phyloP scores from a whole-genome alignment of 83 land plant genomes.

The Isoetes engelmannii region DNA sequence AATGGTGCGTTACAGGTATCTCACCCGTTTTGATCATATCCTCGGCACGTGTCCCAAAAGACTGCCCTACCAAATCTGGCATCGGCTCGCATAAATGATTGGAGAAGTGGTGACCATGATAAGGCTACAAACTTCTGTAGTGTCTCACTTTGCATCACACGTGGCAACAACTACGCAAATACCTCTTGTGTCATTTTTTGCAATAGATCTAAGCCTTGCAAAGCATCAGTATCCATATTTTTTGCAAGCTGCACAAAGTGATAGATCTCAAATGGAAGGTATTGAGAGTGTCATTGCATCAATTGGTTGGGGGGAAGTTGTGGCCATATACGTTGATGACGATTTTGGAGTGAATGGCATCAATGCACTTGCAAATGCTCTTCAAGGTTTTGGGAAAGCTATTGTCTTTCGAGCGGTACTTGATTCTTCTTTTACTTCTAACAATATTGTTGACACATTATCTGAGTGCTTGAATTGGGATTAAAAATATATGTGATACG shows the following conservation, averaged over 20 bases:
- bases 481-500: conserved; percentile 49
- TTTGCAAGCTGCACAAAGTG: conserved; percentile 55
- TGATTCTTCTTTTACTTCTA: conserved; percentile 29
- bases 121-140: conserved; percentile 62
- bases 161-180: conserved; percentile 51
- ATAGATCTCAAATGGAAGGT: conserved; percentile 57
- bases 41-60: too few relatives aligned
- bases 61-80: too few relatives aligned
- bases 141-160: conserved; percentile 60
- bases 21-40: too few relatives aligned
- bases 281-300: conserved; percentile 44
- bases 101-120: conserved; percentile 52
- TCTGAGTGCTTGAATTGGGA: conserved; percentile 42
- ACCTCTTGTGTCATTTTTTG: conserved; percentile 57
- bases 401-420: conserved; percentile 62
- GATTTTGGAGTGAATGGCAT: neutral
- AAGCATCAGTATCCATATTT: conserved; percentile 51
- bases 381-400: conserved; percentile 45
- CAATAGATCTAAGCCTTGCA: conserved; percentile 65
- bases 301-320: conserved; percentile 54
- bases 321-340: conserved; percentile 53
- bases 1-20: too few relatives aligned
- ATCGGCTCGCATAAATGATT: too few relatives aligned
- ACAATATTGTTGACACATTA: conserved; percentile 34
- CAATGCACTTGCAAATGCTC: conserved; percentile 31